phyloP scores from a whole-genome alignment of 1,139 yeast genomes.

The Geotrichum carabidarum region DNA sequence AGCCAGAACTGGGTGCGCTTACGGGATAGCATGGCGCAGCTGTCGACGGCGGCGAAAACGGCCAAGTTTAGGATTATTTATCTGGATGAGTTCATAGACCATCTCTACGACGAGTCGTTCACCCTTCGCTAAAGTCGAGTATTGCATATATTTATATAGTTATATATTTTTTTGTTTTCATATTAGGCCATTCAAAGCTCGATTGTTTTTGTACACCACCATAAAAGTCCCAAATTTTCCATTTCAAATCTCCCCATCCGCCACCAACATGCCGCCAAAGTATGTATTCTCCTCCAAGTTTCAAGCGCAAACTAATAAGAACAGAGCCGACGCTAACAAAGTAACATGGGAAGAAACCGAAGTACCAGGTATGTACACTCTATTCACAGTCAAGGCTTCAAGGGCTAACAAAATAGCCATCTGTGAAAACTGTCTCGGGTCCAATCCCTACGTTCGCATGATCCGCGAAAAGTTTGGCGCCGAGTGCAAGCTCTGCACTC shows the following conservation, averaged over 20 bases:
- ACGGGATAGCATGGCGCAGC: conserved; percentile 6
- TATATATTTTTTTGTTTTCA: not conserved
- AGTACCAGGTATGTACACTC: conserved; percentile 38
- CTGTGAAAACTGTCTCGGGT: conserved; percentile 70
- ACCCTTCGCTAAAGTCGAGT: not conserved
- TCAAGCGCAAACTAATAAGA: not conserved
- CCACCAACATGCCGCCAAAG: conserved; percentile 21
- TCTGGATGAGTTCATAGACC: conserved; percentile 23
- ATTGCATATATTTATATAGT: conserved; percentile 1
- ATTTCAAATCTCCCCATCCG: not conserved
- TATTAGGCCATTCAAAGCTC: not conserved
- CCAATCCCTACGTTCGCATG: conserved; percentile 61
- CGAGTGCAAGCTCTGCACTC: conserved; percentile 62
- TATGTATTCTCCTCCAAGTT: conserved; percentile 10
- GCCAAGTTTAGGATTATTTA: conserved; percentile 21
- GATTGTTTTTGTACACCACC: not conserved
- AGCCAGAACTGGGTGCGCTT: conserved; percentile 23
- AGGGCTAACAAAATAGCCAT: conserved; percentile 38
- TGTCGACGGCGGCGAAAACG: conserved; percentile 7
- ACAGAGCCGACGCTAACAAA: conserved; percentile 35
- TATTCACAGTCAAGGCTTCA: too few species aligned
- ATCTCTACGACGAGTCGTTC: conserved; percentile 6
- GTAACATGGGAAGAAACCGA: conserved; percentile 41
- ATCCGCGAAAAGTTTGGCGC: conserved; percentile 68
- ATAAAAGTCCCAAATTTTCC: not conserved